Percentiles rank a stretch among this genome's conserved stretches.
Evolutionary conservation across 2,329 filamentous ascomycete genomes (phyloP).

Genomic region (Stachybotrys elegans): DNA sequence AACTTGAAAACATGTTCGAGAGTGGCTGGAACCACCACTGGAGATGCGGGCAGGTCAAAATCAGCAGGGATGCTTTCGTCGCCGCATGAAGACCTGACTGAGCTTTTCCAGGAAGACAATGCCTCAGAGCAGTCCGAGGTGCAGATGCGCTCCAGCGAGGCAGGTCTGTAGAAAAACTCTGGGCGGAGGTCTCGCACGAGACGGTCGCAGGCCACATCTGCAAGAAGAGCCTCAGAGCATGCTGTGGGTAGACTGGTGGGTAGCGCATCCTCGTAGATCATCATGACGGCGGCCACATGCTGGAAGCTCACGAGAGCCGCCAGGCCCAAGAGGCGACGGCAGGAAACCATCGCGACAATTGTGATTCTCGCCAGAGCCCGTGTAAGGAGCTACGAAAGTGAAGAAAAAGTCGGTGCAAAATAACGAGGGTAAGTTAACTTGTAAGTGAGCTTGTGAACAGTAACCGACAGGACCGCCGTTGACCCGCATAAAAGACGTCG

Average conservation of each 20-base stretch:
- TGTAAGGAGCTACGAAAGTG: background rate
- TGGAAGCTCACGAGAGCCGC: conserved; percentile 7
- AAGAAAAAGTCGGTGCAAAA: too few species aligned
- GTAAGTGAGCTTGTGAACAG: background rate
- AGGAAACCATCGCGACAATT: conserved; percentile 3
- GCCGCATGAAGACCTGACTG: conserved; percentile 10
- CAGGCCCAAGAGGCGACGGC: conserved; percentile 1
- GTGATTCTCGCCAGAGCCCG: background rate
- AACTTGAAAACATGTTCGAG: conserved; percentile 6
- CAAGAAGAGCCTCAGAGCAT: background rate
- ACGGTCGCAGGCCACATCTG: background rate
- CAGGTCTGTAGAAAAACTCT: background rate
- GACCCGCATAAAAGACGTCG: background rate
- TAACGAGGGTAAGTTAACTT: background rate
- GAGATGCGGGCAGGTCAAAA: conserved; percentile 7
- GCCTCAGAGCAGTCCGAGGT: conserved; percentile 5
- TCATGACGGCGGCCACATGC: conserved; percentile 7
- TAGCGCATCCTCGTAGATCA: conserved; percentile 4
- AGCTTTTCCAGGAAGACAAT: conserved; percentile 8
- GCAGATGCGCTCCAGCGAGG: background rate
- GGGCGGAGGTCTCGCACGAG: background rate
- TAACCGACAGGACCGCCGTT: background rate
- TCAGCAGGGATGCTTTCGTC: conserved; percentile 8
- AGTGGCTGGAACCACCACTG: conserved; percentile 9
- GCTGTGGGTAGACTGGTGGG: background rate